Evolutionary conservation across 106 monocot genomes (phyloP), one percentile per base, ranked within the genome.

Genomic region (Iris macrosiphon): DNA sequence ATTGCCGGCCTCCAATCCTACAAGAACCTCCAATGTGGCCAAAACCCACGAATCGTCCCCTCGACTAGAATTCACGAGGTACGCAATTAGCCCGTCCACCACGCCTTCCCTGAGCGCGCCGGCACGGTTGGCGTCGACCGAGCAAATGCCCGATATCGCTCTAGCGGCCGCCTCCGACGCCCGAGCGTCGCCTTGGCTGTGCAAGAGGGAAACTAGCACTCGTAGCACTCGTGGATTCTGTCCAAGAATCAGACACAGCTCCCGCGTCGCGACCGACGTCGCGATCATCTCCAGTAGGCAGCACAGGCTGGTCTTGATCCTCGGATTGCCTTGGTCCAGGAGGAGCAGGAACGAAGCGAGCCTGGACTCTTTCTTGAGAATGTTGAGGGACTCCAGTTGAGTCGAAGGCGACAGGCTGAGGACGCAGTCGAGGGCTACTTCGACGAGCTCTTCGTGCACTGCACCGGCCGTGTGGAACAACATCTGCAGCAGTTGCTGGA

Each of bases 361-460:
- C 12, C 41, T 62, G 4, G 61, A 14, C 6, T 42, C 63, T 24
- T 76, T 66, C 26, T 64, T 73, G 34, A 94, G 60, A 40, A 76
- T 48, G 64, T 81, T 64, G 43, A 85, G 60, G 33, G 40, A 45
- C n/a, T 51, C 71, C 61, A 76, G 38, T 7, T 79, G 72, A 11
- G 26, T 14, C 3, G 73, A 57, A 6, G 75, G 62, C 11, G 63
- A 55, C 9, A 64, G 38, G 41, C 41, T 27, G 7, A 64, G 30
- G 4, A 64, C 30, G 59, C 87, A 92, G 30, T 87, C 83, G 20
- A 87, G 79, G 18, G 77, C 79, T 2, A 77, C 37, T 27, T 72
- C 83, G 4, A 67, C 50, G 12, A 69, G 20, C 55, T 70, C 70
- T 16, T 24, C 26, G 4, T 68, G 59, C 16, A 0, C n/a, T 12